These are phyloP conservation scores for Phialophora tarda DNA, from an alignment of 2,329 filamentous ascomycete genomes.

Conservation along the genomic window DNA sequence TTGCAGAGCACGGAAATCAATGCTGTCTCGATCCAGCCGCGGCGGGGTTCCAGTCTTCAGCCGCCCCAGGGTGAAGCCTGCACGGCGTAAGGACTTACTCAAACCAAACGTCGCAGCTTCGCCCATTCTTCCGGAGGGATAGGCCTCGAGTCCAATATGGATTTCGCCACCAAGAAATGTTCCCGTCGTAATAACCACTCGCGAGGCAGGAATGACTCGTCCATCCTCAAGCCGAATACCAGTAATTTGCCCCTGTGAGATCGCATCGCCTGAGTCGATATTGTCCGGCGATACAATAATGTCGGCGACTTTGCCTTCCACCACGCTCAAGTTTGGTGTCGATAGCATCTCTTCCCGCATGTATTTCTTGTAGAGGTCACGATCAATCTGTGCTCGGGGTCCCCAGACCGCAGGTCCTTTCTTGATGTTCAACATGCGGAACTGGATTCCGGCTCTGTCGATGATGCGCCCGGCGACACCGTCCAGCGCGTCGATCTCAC, in stretches of 20 bases:
- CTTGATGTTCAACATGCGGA: slow-evolving; percentile 81
- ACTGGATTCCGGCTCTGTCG: slow-evolving; percentile 94
- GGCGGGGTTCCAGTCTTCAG: slow-evolving; percentile 97
- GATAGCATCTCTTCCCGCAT: slow-evolving; percentile 84
- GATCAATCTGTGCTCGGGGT: slow-evolving; percentile 93
- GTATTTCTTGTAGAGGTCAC: slow-evolving; percentile 82
- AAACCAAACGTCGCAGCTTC: slow-evolving; percentile 91
- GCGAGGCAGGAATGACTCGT: slow-evolving; percentile 76
- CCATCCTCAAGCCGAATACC: slow-evolving; percentile 88
- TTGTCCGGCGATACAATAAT: slow-evolving; percentile 73
- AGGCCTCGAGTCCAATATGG: slow-evolving; percentile 85
- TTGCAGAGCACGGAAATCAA: slow-evolving; percentile 75
- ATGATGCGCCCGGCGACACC: slow-evolving; percentile 86
- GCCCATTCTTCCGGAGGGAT: slow-evolving; percentile 87
- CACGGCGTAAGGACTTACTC: slow-evolving; percentile 85
- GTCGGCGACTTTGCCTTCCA: slow-evolving; percentile 89
- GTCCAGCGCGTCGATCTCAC: slow-evolving; percentile 93
- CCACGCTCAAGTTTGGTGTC: slow-evolving; percentile 78
- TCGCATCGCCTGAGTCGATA: slow-evolving; percentile 50
- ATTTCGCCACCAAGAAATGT: slow-evolving; percentile 97
- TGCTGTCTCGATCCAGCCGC: slow-evolving; percentile 78
- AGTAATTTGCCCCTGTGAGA: slow-evolving; percentile 72
- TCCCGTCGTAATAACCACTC: slow-evolving; percentile 92
- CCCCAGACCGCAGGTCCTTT: slow-evolving; percentile 98
- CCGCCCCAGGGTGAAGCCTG: slow-evolving; percentile 86